Conservation (phyloP, 768 basidiomycete species). For the Lactarius vividus region DNA sequence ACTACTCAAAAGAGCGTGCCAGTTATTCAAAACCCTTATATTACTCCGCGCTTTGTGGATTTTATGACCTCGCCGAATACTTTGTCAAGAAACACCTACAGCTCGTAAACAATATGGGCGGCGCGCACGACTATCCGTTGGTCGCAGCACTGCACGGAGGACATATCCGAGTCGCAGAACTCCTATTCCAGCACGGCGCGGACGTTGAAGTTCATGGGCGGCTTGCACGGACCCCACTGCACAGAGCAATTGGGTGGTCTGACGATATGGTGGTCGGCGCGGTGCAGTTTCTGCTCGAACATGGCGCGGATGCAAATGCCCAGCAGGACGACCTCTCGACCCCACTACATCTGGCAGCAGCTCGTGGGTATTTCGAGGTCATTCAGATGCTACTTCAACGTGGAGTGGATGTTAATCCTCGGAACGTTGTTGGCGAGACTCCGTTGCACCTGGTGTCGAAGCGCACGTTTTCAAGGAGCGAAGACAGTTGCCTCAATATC, state of each 20-base stretch:
- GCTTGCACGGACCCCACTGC: background rate
- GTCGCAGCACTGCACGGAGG: background rate
- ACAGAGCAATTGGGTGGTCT: background rate
- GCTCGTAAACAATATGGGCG: background rate
- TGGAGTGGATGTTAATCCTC: background rate
- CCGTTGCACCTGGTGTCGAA: background rate
- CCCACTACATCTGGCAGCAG: background rate
- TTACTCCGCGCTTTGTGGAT: background rate
- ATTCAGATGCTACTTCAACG: background rate
- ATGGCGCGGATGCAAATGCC: background rate
- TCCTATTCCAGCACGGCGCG: background rate
- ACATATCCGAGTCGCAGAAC: background rate
- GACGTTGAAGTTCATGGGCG: background rate
- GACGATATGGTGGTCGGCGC: background rate
- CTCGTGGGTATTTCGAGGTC: background rate
- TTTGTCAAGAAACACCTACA: background rate
- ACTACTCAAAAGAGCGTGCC: too few species aligned
- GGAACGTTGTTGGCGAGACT: background rate
- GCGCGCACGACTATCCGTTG: background rate
- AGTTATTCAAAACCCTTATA: background rate
- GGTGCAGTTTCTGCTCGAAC: background rate
- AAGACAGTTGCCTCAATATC: background rate
- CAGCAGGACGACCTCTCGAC: background rate
- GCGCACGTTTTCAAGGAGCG: background rate
- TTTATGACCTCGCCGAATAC: background rate